Conservation (phyloP, 202 grass and related monocot genomes). For the Musa balbisiana region DNA sequence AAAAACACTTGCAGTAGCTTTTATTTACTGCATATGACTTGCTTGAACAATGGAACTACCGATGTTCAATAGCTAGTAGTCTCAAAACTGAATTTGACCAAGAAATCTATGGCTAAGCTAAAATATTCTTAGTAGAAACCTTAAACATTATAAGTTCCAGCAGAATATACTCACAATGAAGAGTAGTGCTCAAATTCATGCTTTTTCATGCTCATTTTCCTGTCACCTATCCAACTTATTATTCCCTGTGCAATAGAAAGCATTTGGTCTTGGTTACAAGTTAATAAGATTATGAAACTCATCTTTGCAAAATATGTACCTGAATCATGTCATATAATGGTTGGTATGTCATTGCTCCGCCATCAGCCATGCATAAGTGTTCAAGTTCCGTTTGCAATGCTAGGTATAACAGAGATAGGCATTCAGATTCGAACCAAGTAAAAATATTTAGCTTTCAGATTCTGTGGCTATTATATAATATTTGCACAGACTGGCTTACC, state of each 20-base stretch:
- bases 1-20: no score
- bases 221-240: constrained; percentile 57
- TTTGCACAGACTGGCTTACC: constrained; percentile 29
- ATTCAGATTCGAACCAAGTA: constrained; percentile 4
- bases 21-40: no score
- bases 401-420: constrained; percentile 28
- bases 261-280: not conserved
- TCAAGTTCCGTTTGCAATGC: constrained; percentile 54
- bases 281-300: not conserved
- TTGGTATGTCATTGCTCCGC: constrained; percentile 59
- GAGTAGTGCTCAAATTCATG: constrained; percentile 61
- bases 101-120: no score
- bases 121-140: constrained; percentile 13
- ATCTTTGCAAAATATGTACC: constrained; percentile 33
- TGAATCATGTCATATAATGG: constrained; percentile 65
- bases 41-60: no score
- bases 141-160: constrained; percentile 17
- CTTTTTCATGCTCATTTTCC: constrained; percentile 36
- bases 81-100: no score
- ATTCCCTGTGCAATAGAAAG: constrained; percentile 42
- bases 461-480: constrained; percentile 8
- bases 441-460: not conserved
- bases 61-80: no score
- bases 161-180: constrained; percentile 49
- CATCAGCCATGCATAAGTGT: constrained; percentile 41